These are phyloP conservation scores for Irpex lacteus DNA, from an alignment of 1,284 basidiomycete species.

Conservation along the genomic window DNA sequence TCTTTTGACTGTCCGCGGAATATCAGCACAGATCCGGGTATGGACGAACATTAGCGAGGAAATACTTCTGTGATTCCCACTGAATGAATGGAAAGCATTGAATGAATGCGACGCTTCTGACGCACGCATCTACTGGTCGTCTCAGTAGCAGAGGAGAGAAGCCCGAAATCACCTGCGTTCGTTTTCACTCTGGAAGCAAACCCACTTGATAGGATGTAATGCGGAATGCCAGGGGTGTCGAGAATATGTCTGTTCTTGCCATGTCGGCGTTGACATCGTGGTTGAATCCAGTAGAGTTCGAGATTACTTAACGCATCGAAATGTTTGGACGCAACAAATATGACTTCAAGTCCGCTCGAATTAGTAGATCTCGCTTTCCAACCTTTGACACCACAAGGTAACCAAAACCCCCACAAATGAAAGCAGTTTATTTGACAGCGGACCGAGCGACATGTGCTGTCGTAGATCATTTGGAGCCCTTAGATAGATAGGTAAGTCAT, in stretches of 20 bases:
- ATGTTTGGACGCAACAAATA: conserved; percentile 7
- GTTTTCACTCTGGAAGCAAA: conserved; percentile 4
- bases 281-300: background rate
- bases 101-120: conserved; percentile 6
- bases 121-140: background rate
- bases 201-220: conserved; percentile 9
- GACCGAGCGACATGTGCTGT: conserved; percentile 18
- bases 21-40: background rate
- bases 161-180: conserved; percentile 6
- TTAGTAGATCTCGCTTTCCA: conserved; percentile 1
- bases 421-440: conserved; percentile 25
- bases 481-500: conserved; percentile 1
- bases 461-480: background rate
- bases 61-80: background rate
- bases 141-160: background rate
- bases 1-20: background rate
- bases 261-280: background rate
- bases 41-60: background rate
- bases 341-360: background rate
- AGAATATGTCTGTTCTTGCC: background rate
- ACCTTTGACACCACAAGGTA: background rate
- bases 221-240: background rate
- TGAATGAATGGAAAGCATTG: background rate
- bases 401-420: background rate
- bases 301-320: background rate